These are phyloP conservation scores for Carex myosuroides DNA, from an alignment of 176 grass and related monocot genomes.

Conservation along the genomic window DNA sequence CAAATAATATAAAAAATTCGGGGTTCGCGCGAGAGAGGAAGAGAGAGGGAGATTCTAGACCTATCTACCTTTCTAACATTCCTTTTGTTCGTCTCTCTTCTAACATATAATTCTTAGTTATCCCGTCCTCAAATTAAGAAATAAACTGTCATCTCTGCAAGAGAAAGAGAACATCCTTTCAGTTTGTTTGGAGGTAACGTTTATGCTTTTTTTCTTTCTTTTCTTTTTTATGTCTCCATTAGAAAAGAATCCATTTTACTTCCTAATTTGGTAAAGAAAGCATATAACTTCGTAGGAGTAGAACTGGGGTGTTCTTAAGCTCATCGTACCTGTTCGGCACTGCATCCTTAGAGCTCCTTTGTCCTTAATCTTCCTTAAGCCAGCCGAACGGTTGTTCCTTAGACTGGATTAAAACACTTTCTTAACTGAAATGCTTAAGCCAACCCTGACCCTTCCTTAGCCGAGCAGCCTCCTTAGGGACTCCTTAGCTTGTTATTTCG, in stretches of 20 bases:
- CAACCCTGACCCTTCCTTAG: too few species aligned
- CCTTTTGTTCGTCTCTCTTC: neutral
- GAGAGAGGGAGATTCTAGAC: neutral
- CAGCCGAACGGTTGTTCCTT: too few species aligned
- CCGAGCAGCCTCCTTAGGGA: too few species aligned
- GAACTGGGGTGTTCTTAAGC: too few species aligned
- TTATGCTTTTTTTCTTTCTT: neutral
- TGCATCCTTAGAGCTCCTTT: too few species aligned
- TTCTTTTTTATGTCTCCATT: neutral
- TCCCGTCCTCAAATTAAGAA: neutral
- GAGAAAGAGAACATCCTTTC: neutral
- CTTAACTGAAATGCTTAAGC: too few species aligned
- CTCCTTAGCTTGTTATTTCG: too few species aligned
- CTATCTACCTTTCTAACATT: neutral
- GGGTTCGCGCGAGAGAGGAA: neutral
- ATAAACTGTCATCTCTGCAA: neutral
- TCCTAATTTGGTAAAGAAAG: neutral
- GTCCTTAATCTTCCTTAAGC: too few species aligned
- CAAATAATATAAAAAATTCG: neutral
- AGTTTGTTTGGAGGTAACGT: slow-evolving; percentile 11
- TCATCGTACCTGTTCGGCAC: too few species aligned
- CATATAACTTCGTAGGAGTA: neutral
- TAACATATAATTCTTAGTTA: neutral
- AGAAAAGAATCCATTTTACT: slow-evolving; percentile 5
- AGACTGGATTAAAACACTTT: too few species aligned